Evolutionary conservation across 441 rosid genomes (phyloP), one percentile per base, ranked within the genome.

Genomic region (Viola pubescens): DNA sequence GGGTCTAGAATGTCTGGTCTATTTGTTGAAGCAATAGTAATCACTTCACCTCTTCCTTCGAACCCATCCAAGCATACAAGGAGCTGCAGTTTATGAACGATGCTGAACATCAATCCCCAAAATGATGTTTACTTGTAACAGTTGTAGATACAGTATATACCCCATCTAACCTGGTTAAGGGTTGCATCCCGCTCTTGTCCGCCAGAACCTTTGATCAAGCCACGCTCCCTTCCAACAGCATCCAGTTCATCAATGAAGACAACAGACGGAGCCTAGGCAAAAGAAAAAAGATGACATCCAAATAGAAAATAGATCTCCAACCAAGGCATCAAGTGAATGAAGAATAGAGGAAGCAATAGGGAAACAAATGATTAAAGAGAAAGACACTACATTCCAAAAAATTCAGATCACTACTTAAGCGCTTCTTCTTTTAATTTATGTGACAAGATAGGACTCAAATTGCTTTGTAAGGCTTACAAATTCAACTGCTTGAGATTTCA

Each of bases 161-260:
- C 51, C 34, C 34, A 49, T 71, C 75, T 38, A 49, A 85, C 96
- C 96, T 88, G 98, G 79, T 91, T 91, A 58, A 91, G 92, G 37
- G 98, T 91, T 54, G 98, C 98, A 73, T 91, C 98, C 53, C 96
- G 95, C 77, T 88, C 98, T 85, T 88, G 96, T 64, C 98, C 96
- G 34, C 98, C 98, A 66, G 95, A 91, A 56, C 98, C 95, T 74
- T 88, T 91, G 58, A 91, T 88, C 65, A 88, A 75, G 60, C 96
- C 98, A 76, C 98, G 90, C 68, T 84, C 92, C 69, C 98, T 86
- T 70, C 98, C 98, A 67, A 91, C 98, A 71, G 96, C 98, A 80
- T 91, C 98, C 82, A 91, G 56, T 61, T 91, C 96, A 76, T 91
- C 96, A 62, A 91, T 88, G 73, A 91, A 91, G 56, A 86, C 95